phyloP scores from a whole-genome alignment of 306 rosid genomes.

The Prunus campanulata region DNA sequence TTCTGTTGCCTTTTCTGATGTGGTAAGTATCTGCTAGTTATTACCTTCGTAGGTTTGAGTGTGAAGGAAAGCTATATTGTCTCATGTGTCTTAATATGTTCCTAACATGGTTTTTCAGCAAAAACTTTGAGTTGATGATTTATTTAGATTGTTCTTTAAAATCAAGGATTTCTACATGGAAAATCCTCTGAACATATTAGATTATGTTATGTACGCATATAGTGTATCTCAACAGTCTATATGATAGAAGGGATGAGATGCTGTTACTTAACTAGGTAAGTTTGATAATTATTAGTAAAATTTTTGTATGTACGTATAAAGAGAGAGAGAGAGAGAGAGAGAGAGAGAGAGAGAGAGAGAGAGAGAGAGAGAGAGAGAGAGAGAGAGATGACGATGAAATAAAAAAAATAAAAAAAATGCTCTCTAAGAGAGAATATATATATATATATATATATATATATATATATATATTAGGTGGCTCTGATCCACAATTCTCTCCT shows the following conservation, averaged over 20 bases:
- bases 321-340: not conserved
- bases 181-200: not conserved
- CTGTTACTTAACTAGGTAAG: not conserved
- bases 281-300: not conserved
- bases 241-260: not conserved
- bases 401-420: not conserved
- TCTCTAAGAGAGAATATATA: not conserved
- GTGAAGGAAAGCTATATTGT: conserved; percentile 1
- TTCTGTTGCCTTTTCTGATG: conserved; percentile 98
- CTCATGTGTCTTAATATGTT: not conserved
- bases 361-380: not conserved
- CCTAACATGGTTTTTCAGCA: not conserved
- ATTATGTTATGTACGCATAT: not conserved
- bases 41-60: conserved; percentile 1
- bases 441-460: no score
- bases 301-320: not conserved
- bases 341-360: not conserved
- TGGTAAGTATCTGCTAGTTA: conserved; percentile 58
- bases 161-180: not conserved
- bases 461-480: not conserved
- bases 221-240: not conserved
- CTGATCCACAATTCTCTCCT: not conserved
- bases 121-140: not conserved
- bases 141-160: not conserved
- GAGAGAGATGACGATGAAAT: not conserved